Evolutionary conservation across 1,139 yeast species (phyloP), one percentile per base, ranked within the genome.

Genomic region (Blastobotrys indianensis): DNA sequence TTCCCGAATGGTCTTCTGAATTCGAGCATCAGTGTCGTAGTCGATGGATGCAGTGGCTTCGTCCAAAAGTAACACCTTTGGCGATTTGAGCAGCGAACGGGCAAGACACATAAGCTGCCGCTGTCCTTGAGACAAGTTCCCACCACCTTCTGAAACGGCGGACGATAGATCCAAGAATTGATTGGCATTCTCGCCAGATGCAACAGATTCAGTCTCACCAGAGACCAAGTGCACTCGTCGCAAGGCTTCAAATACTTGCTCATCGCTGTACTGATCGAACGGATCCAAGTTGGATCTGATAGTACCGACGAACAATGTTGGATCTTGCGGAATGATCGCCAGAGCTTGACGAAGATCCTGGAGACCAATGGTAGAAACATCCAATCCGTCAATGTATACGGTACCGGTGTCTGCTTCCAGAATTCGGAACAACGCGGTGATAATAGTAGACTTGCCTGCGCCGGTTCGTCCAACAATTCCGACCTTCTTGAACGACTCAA

Each of bases 381-480:
- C 97, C 42, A 88, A 69, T n/a, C 88, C 95, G 66, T 92, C 98
- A 59, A 92, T 87, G 49, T 69, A 69, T 51, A 92, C 84, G 36
- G 66, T 67, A 43, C 98, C 98, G 17, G 85, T 74, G 54, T 86
- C 96, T 1, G 96, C 94, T 59, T 92, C 97, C 59, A 90, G 73
- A 64, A 92, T 85, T 62, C 98, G 76, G 73, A 92, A 92, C 57
- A 92, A 77, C 2, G 97, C 97, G 4, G 97, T 86, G 53, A 92
- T 88, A 53, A 92, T 88, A 1, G 98, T 90, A 1, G 97, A 87
- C 65, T 92, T 92, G 57, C 98, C 98, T 34, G 98, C 98, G 64
- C 98, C 98, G 0, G 98, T 92, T 65, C 98, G 82, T 35, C 97
- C 98, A 54, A 90, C 97, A 62, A 92, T 83, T 60, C 97, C 98